Evolutionary conservation across 768 basidiomycete genomes (phyloP).

Genomic region (Tylopilus rubrobrunneus): DNA sequence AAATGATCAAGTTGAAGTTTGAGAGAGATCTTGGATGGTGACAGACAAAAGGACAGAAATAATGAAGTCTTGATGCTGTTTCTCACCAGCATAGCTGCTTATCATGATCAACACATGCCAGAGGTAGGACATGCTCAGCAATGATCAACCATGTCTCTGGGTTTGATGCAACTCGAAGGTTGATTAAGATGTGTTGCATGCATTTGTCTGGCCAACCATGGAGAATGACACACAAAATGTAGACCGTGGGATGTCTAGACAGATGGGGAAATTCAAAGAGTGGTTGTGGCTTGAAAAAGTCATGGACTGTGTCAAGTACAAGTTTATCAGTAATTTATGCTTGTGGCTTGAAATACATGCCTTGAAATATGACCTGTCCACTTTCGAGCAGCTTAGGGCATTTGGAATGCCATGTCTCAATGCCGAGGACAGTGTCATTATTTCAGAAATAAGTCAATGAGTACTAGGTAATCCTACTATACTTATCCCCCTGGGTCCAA

Average conservation of each 20-base stretch:
- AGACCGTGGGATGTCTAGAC: slow-evolving; percentile 52
- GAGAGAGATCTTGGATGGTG: too few relatives aligned
- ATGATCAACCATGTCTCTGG: slow-evolving; percentile 57
- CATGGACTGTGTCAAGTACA: slow-evolving; percentile 48
- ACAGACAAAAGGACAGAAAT: too few relatives aligned
- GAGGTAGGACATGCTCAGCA: slow-evolving; percentile 66
- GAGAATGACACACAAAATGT: slow-evolving; percentile 64
- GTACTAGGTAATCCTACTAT: too few relatives aligned
- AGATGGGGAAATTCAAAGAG: slow-evolving; percentile 27
- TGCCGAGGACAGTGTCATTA: slow-evolving; percentile 41
- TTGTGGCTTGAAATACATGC: slow-evolving; percentile 14
- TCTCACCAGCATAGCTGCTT: neutral
- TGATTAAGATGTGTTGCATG: slow-evolving; percentile 43
- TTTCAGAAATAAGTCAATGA: too few relatives aligned
- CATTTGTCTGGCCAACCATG: slow-evolving; percentile 76
- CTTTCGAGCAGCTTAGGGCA: slow-evolving; percentile 55
- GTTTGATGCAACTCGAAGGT: slow-evolving; percentile 37
- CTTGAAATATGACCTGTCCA: slow-evolving; percentile 52
- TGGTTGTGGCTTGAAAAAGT: slow-evolving; percentile 69
- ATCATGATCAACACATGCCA: slow-evolving; percentile 44
- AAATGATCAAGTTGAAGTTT: too few relatives aligned
- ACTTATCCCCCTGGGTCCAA: too few relatives aligned
- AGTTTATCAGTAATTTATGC: neutral
- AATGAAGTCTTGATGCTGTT: too few relatives aligned
- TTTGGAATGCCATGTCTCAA: slow-evolving; percentile 55